Conservation (phyloP, 2,329 filamentous ascomycete genomes). For the Teratosphaeriaceae sp. region DNA sequence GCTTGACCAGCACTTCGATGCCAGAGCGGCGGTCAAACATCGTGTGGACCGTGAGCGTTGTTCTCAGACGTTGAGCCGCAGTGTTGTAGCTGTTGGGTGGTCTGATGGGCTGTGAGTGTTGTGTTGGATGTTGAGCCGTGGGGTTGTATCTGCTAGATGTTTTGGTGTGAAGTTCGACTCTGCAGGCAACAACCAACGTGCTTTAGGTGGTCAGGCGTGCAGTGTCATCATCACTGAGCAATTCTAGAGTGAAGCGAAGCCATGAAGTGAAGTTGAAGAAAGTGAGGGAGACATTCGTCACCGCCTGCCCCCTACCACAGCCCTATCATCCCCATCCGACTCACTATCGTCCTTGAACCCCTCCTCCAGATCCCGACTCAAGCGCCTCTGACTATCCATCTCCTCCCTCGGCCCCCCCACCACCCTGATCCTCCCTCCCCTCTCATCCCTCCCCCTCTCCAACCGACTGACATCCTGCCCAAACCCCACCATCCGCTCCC, state of each 20-base stretch:
- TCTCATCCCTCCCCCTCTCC: constrained; percentile 30
- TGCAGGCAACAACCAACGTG: no score
- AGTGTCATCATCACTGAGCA: not conserved
- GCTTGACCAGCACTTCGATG: not conserved
- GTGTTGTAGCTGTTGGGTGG: no score
- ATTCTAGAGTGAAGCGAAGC: not conserved
- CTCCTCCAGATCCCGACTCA: constrained; percentile 74
- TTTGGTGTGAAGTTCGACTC: no score
- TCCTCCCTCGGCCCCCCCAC: constrained; percentile 30
- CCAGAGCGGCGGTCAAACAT: not conserved
- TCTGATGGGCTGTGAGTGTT: no score
- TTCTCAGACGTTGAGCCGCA: not conserved
- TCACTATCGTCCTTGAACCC: constrained; percentile 60
- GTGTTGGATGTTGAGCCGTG: no score
- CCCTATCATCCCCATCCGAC: constrained; percentile 53
- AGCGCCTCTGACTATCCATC: constrained; percentile 49
- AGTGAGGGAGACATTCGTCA: not conserved
- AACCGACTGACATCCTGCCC: constrained; percentile 19
- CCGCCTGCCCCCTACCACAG: not conserved
- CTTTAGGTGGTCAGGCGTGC: not conserved
- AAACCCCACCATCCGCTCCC: constrained; percentile 43
- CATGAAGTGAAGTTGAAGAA: no score
- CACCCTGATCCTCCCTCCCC: constrained; percentile 26
- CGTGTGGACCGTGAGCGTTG: not conserved
- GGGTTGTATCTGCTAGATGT: no score